Conservation (phyloP, 202 grass and related monocot genomes). For the Carex sylvatica region DNA sequence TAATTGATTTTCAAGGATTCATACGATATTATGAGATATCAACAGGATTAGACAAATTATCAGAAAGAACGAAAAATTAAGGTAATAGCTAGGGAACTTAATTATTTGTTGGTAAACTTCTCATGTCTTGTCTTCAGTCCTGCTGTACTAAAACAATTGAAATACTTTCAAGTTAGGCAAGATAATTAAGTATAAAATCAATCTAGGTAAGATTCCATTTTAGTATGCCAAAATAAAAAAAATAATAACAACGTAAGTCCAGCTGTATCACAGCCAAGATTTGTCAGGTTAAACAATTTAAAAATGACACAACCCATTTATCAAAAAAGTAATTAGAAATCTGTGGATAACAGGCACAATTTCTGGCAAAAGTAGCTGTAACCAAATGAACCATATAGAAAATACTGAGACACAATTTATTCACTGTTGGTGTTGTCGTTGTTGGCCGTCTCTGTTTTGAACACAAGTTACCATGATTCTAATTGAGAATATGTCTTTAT, state of each 20-base stretch:
- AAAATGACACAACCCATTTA: not conserved
- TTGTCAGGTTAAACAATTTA: not conserved
- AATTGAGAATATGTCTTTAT: not conserved
- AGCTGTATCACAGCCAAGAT: not conserved
- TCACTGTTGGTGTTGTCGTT: not conserved
- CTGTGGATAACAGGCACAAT: not conserved
- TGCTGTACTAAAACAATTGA: not conserved
- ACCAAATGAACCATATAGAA: not conserved
- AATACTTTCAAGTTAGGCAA: not conserved
- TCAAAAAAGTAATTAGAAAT: not conserved
- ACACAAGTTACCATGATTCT: not conserved
- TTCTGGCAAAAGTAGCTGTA: not conserved
- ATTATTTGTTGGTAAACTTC: not conserved
- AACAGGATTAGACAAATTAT: no score
- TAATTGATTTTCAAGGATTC: not conserved
- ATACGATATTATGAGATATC: no score
- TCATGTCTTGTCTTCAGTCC: not conserved
- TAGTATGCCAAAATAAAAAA: no score
- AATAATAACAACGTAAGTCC: not conserved
- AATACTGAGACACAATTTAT: no score
- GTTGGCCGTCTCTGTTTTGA: not conserved
- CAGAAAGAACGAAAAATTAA: not conserved
- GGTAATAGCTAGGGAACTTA: not conserved
- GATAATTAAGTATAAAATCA: not conserved
- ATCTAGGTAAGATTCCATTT: not conserved